Percentiles rank a stretch among this genome's conserved stretches.
Evolutionary conservation across 2,329 filamentous ascomycete species (phyloP).

Genomic region (Huntiella decipiens): DNA sequence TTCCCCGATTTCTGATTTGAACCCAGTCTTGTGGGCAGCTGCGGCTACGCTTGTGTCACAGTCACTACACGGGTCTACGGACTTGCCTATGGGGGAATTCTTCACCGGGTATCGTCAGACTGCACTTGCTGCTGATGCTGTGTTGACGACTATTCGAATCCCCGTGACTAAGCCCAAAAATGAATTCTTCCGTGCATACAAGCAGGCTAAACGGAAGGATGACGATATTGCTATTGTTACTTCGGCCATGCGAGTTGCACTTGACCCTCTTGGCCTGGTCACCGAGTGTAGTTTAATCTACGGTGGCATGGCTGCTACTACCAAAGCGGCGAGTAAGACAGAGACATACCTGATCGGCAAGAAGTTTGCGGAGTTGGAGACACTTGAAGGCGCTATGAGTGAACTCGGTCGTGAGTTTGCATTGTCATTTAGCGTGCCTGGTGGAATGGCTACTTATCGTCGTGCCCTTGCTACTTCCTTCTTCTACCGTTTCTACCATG

Average conservation of each 20-base stretch:
- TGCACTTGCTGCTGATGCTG: conserved; percentile 58
- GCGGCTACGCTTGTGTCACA: conserved; percentile 68
- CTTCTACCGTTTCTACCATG: conserved; percentile 95
- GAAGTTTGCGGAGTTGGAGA: conserved; percentile 60
- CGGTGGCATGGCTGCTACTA: conserved; percentile 86
- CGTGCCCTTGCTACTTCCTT: conserved; percentile 81
- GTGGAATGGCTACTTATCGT: conserved; percentile 92
- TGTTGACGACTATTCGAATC: conserved; percentile 76
- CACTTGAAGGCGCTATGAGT: conserved; percentile 76
- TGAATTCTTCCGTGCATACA: conserved; percentile 79
- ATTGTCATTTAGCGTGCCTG: conserved; percentile 74
- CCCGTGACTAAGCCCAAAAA: conserved; percentile 55
- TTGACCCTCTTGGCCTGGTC: conserved; percentile 52
- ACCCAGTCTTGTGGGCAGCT: conserved; percentile 79
- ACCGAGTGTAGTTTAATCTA: conserved; percentile 66
- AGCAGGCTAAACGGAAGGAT: conserved; percentile 92
- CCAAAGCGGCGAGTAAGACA: conserved; percentile 66
- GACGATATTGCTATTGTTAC: conserved; percentile 98
- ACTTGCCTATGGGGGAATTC: conserved; percentile 83
- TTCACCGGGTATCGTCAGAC: conserved; percentile 85
- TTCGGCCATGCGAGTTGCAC: conserved; percentile 54
- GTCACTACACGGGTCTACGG: conserved; percentile 49
- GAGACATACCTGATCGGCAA: conserved; percentile 58
- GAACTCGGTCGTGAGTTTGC: conserved; percentile 81
- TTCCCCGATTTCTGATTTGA: conserved; percentile 89